phyloP scores from a whole-genome alignment of 768 basidiomycete genomes.

The Rhodotorula paludigena region DNA sequence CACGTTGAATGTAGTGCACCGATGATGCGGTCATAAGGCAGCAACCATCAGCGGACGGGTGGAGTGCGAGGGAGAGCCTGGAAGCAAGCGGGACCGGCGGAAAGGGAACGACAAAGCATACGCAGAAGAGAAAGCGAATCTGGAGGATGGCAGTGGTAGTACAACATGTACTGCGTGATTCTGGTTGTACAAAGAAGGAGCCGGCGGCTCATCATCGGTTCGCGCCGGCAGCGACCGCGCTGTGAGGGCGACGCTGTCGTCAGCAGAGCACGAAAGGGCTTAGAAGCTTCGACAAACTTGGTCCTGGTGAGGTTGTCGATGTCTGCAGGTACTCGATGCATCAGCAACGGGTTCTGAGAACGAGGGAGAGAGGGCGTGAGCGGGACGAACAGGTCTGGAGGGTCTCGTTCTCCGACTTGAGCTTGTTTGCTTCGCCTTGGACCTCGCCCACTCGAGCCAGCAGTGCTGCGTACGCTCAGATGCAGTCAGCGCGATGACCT shows the following conservation, averaged over 20 bases:
- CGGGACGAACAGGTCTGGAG: conserved; percentile 30
- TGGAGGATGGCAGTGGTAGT: background rate
- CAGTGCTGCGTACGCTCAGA: conserved; percentile 1
- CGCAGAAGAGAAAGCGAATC: too few species aligned
- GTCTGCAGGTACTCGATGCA: background rate
- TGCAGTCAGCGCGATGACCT: background rate
- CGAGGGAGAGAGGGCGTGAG: background rate
- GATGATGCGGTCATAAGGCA: too few species aligned
- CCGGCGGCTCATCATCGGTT: background rate
- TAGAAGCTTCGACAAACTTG: conserved; percentile 12
- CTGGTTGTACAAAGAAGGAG: background rate
- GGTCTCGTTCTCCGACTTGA: conserved; percentile 31
- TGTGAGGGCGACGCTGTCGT: background rate
- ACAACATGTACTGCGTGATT: background rate
- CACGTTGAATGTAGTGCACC: too few species aligned
- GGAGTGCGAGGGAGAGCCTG: too few species aligned
- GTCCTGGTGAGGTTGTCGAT: conserved; percentile 35
- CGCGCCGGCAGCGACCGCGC: conserved; percentile 13
- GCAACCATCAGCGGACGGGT: too few species aligned
- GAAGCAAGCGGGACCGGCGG: too few species aligned
- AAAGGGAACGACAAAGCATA: too few species aligned
- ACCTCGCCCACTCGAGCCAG: conserved; percentile 18
- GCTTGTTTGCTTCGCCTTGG: conserved; percentile 29
- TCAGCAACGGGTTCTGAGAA: background rate
- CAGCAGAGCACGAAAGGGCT: background rate